Evolutionary conservation across 2,329 filamentous ascomycete species (phyloP).

Genomic region (Blastomyces silverae): DNA sequence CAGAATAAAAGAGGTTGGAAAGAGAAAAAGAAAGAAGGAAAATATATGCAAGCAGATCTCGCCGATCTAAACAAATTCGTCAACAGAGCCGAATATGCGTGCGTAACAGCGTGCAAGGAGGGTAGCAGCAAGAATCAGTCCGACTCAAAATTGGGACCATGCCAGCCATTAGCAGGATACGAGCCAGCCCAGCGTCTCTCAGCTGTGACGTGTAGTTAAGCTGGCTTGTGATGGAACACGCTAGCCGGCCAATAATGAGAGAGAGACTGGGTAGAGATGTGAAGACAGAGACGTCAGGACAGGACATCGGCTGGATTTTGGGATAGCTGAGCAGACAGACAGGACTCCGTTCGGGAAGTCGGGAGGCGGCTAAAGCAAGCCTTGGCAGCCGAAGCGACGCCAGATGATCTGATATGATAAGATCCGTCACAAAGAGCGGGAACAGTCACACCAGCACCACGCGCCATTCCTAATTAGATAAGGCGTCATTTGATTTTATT

Average conservation of each 20-base stretch:
- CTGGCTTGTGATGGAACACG: background rate
- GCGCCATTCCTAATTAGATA: background rate
- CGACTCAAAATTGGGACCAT: slow-evolving; percentile 7
- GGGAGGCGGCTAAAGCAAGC: slow-evolving; percentile 3
- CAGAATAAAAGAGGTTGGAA: background rate
- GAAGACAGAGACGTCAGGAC: background rate
- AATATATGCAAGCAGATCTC: background rate
- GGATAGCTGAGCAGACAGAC: background rate
- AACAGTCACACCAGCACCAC: background rate
- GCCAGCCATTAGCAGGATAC: background rate
- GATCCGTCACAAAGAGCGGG: slow-evolving; percentile 12
- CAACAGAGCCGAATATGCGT: background rate
- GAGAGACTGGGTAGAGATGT: background rate
- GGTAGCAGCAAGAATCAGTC: background rate
- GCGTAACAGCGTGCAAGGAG: background rate
- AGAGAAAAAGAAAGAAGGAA: background rate
- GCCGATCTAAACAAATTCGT: background rate
- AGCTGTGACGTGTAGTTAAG: background rate
- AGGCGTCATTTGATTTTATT: background rate
- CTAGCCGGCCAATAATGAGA: background rate
- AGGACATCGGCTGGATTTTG: background rate
- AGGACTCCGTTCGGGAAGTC: background rate
- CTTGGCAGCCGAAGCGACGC: background rate
- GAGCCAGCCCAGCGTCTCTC: background rate
- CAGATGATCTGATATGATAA: slow-evolving; percentile 24